phyloP scores from a whole-genome alignment of 2,329 filamentous ascomycete genomes.

The Coniochaeta prunicola region DNA sequence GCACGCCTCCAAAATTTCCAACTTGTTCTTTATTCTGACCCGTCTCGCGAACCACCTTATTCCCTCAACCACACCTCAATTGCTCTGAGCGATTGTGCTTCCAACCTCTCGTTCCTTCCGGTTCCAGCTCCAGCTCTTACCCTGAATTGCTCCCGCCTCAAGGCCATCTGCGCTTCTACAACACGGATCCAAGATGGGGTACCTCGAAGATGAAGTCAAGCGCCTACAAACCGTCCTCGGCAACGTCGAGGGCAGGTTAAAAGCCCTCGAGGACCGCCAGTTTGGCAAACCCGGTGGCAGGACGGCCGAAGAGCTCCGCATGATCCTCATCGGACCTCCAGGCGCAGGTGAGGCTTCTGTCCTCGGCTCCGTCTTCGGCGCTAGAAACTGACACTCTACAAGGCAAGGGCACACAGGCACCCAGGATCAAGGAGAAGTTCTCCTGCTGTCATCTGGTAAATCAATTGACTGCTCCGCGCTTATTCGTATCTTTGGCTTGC shows the following conservation, averaged over 20 bases:
- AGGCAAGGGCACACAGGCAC: constrained; percentile 98
- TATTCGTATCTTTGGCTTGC: constrained; percentile 4
- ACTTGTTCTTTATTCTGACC: background rate
- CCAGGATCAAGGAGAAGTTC: constrained; percentile 97
- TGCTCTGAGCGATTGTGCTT: background rate
- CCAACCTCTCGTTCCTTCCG: background rate
- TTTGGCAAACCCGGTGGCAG: constrained; percentile 39
- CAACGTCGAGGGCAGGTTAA: constrained; percentile 78
- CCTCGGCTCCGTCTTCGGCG: constrained; percentile 1
- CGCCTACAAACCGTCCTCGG: constrained; percentile 77
- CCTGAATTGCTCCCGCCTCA: too few relatives aligned
- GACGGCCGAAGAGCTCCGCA: constrained; percentile 67
- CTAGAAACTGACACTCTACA: constrained; percentile 28
- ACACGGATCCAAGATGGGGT: constrained; percentile 61
- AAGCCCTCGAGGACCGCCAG: constrained; percentile 73
- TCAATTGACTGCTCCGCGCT: constrained; percentile 14
- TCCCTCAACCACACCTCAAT: background rate
- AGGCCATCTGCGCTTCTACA: background rate
- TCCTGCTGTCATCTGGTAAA: constrained; percentile 92
- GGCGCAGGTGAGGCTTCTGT: constrained; percentile 69
- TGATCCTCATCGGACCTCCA: constrained; percentile 96
- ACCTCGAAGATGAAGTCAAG: constrained; percentile 78
- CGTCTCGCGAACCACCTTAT: background rate
- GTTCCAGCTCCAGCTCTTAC: constrained; percentile 14
- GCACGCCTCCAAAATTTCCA: background rate